Base-by-base conservation (phyloP, 345 rosid genomes). In the Ceriops zippeliana region DNA sequence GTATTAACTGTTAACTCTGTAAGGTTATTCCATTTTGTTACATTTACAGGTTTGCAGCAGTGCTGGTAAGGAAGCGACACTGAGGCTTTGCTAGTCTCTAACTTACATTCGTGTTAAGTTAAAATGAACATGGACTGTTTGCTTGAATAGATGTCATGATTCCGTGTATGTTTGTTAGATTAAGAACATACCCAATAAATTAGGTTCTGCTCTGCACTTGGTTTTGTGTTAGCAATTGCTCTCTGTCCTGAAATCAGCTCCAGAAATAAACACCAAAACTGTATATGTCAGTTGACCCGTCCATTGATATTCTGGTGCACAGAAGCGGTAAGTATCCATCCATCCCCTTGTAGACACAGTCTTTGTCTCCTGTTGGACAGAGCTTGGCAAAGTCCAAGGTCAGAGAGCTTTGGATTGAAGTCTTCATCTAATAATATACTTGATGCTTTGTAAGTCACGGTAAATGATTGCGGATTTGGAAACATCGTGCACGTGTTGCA, bases 261-360 rank as follows among this genome's bases (percentile, higher is more conserved):
- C 47, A 83, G 83, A 0, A 84, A 75, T 54, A 84, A 71, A 84
- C 86, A 3, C 86, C 91, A 8, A 85, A 85, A 38, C 89, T 81
- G 27, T 84, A 81, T 0, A 83, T 19, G 85, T 81, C 52, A 85
- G 85, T 60, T 83, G 76, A 46, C 89, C 91, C 0, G 83, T 80
- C 81, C 62, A 66, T 0, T 82, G 87, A 70, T 83, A 83, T 57
- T 86, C 88, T 1, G 85, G 87, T 22, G 84, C 88, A 74, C 88
- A 84, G 53, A 81, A 84, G 15, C 89, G 82, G 2, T 84, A 81
- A 3, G 91, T 86, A 56, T 88, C 89, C 91, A 84, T 84, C 31
- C 31, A 81, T 83, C 69, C 89, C 83, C 30, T 84, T 86, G 16
- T 85, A 86, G 31, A 81, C 84, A 81, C 84, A 79, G 51, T 80